Evolutionary conservation across 1,284 basidiomycete species (phyloP), one percentile per base, ranked within the genome.

Genomic region (Thelephora terrestris): DNA sequence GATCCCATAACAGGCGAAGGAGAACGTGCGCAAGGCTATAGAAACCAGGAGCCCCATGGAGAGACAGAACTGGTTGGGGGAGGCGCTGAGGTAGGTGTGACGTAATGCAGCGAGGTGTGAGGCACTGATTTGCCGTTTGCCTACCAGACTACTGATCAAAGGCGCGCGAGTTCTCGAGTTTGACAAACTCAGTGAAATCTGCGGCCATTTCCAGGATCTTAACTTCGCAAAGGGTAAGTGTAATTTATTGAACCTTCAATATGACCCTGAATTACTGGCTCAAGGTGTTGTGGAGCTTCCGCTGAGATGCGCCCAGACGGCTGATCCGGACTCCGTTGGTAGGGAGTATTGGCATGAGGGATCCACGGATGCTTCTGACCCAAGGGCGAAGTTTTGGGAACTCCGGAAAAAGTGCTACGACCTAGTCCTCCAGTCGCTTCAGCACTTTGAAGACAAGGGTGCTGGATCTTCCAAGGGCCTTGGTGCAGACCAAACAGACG

Each of bases 11-110:
- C n/a, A 92, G 87, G 95, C 95, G 1, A 87, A 91, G 61, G 96
- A 99, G 67, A 91, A 86, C 56, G 77, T 97, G 40, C 85, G 92
- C 6, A 87, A 89, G 57, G 93, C 96, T 21, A 83, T 87, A 43
- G 91, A 94, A 62, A 82, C 87, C 14, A 73, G 77, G 45, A 86
- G 83, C 59, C 72, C 75, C 4, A 64, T 69, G 2, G 91, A 95
- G 63, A 77, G 81, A 48, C 78, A 81, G 49, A 81, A 82, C 49
- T 81, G 76, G 70, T 72, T 96, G 35, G 75, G 76, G 37, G 91
- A 96, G 65, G 91, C 91, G 1, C 68, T 95, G 46, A 76, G 84
- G 89, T 66, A 73, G 79, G 86, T 61, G 20, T 16, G 18, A 46
- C 16, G 16, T 18, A 32, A 32, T 10, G 5, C 29, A 32, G 14